These are phyloP conservation scores for Aspergillus haitiensis DNA, from an alignment of 495 filamentous ascomycete species.

Conservation along the genomic window DNA sequence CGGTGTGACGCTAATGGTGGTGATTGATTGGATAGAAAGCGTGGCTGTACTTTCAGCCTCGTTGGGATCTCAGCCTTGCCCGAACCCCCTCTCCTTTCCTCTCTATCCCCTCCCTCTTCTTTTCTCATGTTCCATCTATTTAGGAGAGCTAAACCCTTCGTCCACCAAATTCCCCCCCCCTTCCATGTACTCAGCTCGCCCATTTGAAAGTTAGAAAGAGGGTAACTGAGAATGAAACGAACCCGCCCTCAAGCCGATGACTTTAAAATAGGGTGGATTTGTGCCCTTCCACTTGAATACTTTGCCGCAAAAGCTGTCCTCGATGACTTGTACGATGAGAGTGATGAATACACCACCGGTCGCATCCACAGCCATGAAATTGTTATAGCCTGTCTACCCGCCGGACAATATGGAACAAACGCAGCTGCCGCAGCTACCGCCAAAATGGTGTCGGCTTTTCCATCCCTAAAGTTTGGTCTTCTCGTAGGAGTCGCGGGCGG, in stretches of 20 bases:
- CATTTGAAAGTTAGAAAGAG: too few species aligned
- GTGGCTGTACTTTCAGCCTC: too few species aligned
- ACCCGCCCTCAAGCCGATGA: background rate
- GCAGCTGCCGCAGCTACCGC: background rate
- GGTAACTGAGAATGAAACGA: background rate
- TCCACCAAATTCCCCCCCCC: too few species aligned
- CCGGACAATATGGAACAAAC: conserved; percentile 7
- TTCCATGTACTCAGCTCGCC: too few species aligned
- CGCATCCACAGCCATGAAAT: conserved; percentile 12
- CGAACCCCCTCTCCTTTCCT: too few species aligned
- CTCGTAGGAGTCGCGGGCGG: conserved; percentile 6
- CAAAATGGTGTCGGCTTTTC: background rate
- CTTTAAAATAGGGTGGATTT: conserved; percentile 9
- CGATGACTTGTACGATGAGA: conserved; percentile 9
- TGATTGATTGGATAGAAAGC: too few species aligned
- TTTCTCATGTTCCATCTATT: too few species aligned
- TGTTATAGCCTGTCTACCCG: conserved; percentile 5
- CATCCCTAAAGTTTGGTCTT: background rate
- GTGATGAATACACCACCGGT: background rate
- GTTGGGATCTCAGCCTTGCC: too few species aligned
- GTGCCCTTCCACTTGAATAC: conserved; percentile 5
- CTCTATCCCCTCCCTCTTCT: too few species aligned
- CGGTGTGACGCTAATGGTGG: too few species aligned
- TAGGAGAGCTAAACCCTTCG: too few species aligned
- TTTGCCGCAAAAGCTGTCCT: conserved; percentile 1